Evolutionary conservation across 257 asterid genomes (phyloP).

Genomic region (Anisodus tanguticus): DNA sequence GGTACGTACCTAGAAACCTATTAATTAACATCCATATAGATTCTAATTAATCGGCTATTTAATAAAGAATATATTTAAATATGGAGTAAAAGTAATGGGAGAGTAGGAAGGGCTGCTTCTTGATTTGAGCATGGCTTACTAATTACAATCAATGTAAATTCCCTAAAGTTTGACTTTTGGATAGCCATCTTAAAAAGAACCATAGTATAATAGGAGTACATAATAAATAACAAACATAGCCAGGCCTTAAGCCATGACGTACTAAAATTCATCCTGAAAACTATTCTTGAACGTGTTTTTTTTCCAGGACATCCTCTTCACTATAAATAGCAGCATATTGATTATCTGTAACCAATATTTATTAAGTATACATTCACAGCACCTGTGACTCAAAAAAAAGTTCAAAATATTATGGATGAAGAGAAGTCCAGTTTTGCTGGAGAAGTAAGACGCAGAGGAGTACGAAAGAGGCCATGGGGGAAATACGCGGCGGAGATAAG

Average conservation of each 20-base stretch:
- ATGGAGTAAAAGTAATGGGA: not conserved
- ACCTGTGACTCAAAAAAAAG: slow-evolving; percentile 22
- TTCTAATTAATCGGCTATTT: not conserved
- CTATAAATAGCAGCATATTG: not conserved
- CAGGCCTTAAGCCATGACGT: slow-evolving; percentile 12
- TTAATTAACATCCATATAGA: not conserved
- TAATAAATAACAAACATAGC: not conserved
- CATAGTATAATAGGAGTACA: not conserved
- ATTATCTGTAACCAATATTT: not conserved
- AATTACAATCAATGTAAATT: not conserved
- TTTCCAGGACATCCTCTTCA: not conserved
- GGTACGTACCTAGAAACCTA: too few species aligned
- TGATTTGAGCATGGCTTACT: not conserved
- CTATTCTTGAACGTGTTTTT: not conserved
- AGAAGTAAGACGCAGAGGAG: slow-evolving; percentile 60
- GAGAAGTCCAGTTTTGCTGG: slow-evolving; percentile 24
- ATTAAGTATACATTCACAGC: not conserved
- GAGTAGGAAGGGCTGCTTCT: not conserved
- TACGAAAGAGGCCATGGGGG: slow-evolving; percentile 86
- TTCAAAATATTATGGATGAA: slow-evolving; percentile 28
- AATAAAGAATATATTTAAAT: not conserved
- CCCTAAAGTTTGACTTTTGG: slow-evolving; percentile 1
- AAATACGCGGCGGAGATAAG: slow-evolving; percentile 77
- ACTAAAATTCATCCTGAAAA: not conserved
- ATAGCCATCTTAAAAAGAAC: not conserved